Evolutionary conservation across 306 rosid genomes (phyloP).

Genomic region (Psophocarpus tetragonolobus): DNA sequence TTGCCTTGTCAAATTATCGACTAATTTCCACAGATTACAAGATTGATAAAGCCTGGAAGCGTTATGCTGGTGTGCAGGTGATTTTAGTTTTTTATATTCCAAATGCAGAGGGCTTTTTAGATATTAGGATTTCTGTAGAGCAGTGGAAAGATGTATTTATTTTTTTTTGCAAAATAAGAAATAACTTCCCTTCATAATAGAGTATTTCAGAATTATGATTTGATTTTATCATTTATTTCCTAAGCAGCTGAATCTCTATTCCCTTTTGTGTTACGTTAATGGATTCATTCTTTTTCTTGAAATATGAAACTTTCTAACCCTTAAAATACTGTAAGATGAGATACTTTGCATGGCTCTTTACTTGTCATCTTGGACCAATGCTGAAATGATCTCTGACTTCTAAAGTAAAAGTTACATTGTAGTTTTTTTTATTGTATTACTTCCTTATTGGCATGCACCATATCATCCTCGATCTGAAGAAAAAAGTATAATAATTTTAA

Average conservation of each 20-base stretch:
- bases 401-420: neutral
- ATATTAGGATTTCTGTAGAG: conserved; percentile 18
- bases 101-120: conserved; percentile 26
- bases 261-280: neutral
- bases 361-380: conserved; percentile 1
- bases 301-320: neutral
- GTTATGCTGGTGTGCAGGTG: conserved; percentile 97
- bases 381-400: neutral
- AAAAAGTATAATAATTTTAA: neutral
- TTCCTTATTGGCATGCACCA: neutral
- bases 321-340: conserved; percentile 7
- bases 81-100: conserved; percentile 29
- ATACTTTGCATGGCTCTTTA: neutral
- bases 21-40: conserved; percentile 96
- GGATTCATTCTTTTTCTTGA: conserved; percentile 15
- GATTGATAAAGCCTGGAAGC: conserved; percentile 99
- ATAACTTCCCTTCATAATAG: conserved; percentile 24
- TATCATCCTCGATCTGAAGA: neutral
- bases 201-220: conserved; percentile 10
- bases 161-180: neutral
- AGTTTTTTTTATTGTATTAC: conserved; percentile 21
- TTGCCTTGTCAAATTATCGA: conserved; percentile 95
- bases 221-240: conserved; percentile 4
- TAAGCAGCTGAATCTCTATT: neutral
- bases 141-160: conserved; percentile 21